Evolutionary conservation across 495 filamentous ascomycete genomes (phyloP).

Genomic region (Daldinia vernicosa): DNA sequence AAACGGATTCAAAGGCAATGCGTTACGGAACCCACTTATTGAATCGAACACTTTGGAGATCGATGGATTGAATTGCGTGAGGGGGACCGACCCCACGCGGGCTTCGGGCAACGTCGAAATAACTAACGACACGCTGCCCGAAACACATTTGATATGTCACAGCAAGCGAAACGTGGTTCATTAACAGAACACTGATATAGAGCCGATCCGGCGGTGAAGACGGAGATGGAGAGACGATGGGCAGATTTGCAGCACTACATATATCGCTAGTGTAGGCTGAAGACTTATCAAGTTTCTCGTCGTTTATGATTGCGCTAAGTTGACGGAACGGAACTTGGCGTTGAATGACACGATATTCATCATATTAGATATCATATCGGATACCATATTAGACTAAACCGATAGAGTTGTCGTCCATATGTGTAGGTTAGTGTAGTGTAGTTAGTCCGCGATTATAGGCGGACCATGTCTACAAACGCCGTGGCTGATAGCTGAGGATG

Average conservation of each 20-base stretch:
- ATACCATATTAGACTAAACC: not conserved
- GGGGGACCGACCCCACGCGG: constrained; percentile 21
- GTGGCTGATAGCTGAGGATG: constrained; percentile 23
- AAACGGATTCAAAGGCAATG: constrained; percentile 20
- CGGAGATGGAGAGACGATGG: constrained; percentile 6
- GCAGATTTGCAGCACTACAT: not conserved
- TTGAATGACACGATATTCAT: constrained; percentile 1
- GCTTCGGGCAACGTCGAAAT: constrained; percentile 17
- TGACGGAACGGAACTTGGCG: not conserved
- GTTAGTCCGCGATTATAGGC: not conserved
- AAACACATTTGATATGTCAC: constrained; percentile 35
- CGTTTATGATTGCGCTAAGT: not conserved
- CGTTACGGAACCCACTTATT: constrained; percentile 5
- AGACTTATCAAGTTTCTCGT: not conserved
- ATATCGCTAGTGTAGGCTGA: not conserved
- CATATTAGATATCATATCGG: constrained; percentile 1
- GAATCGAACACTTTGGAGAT: constrained; percentile 23
- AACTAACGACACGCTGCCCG: constrained; percentile 25
- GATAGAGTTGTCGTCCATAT: not conserved
- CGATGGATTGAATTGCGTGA: not conserved
- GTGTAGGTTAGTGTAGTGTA: not conserved
- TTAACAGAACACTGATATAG: constrained; percentile 18
- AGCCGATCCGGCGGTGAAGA: constrained; percentile 31
- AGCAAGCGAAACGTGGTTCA: constrained; percentile 24
- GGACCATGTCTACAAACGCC: constrained; percentile 12